Evolutionary conservation across 805 yeast genomes (phyloP).

Genomic region (Cyberlindnera bimundalis): DNA sequence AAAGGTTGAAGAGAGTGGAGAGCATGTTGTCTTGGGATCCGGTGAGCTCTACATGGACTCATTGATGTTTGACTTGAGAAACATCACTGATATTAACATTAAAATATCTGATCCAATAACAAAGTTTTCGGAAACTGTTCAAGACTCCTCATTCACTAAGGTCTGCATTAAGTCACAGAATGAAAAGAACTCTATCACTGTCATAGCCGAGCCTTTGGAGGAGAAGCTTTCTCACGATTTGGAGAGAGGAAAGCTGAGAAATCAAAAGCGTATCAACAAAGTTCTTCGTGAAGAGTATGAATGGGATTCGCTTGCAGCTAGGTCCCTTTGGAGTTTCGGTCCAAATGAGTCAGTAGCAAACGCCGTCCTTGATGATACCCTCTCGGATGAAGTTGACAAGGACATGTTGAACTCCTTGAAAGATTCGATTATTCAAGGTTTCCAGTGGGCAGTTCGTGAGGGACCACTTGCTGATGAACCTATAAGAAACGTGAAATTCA

Average conservation of each 20-base stretch:
- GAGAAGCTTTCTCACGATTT: conserved; percentile 53
- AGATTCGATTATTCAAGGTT: conserved; percentile 68
- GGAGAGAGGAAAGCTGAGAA: conserved; percentile 40
- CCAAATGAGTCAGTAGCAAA: conserved; percentile 55
- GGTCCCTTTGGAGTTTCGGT: conserved; percentile 79
- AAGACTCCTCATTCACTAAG: conserved; percentile 61
- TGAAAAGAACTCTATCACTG: conserved; percentile 53
- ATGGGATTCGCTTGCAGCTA: conserved; percentile 83
- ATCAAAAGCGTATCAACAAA: conserved; percentile 45
- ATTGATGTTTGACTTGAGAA: conserved; percentile 69
- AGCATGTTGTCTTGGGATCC: conserved; percentile 71
- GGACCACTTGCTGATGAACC: conserved; percentile 95
- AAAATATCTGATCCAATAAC: conserved; percentile 84
- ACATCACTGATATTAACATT: conserved; percentile 56
- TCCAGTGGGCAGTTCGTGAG: conserved; percentile 75
- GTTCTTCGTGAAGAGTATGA: conserved; percentile 52
- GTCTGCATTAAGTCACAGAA: conserved; percentile 59
- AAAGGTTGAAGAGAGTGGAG: conserved; percentile 88
- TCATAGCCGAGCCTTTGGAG: conserved; percentile 74
- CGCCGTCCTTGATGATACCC: conserved; percentile 63
- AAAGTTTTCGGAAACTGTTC: conserved; percentile 73
- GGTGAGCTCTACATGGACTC: conserved; percentile 91
- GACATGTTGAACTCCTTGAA: conserved; percentile 41
- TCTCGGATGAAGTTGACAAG: conserved; percentile 68
- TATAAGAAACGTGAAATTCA: conserved; percentile 65